These are phyloP conservation scores for Alternaria atra DNA, from an alignment of 2,329 filamentous ascomycete species.

Conservation along the genomic window DNA sequence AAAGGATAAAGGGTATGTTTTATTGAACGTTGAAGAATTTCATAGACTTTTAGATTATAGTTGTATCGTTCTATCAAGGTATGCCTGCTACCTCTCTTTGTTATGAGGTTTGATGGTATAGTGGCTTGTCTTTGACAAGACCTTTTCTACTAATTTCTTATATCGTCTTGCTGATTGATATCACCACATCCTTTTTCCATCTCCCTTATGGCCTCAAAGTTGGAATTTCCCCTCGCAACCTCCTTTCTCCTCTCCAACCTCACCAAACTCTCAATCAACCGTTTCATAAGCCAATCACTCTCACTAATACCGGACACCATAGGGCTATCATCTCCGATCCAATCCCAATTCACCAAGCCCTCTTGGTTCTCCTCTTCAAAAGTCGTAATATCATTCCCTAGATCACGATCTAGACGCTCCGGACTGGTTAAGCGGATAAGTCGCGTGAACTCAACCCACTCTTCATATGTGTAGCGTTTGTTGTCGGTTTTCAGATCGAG, in stretches of 20 bases:
- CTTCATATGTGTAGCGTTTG: slow-evolving; percentile 78
- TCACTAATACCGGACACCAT: slow-evolving; percentile 71
- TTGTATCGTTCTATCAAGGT: too few species aligned
- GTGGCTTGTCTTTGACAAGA: too few species aligned
- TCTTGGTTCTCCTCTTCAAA: slow-evolving; percentile 67
- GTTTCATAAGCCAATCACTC: slow-evolving; percentile 72
- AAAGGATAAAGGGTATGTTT: background rate
- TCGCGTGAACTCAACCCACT: slow-evolving; percentile 86
- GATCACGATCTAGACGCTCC: slow-evolving; percentile 19
- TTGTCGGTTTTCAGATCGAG: slow-evolving; percentile 67
- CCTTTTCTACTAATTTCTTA: background rate
- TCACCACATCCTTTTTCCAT: slow-evolving; percentile 5
- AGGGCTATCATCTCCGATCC: slow-evolving; percentile 74
- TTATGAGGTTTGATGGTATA: too few species aligned
- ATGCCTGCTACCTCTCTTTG: too few species aligned
- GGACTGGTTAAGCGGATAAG: slow-evolving; percentile 68
- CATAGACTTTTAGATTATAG: too few species aligned
- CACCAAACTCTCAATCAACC: slow-evolving; percentile 70
- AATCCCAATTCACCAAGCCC: slow-evolving; percentile 73
- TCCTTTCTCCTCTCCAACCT: slow-evolving; percentile 42
- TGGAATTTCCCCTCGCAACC: slow-evolving; percentile 2
- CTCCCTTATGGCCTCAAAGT: slow-evolving; percentile 5
- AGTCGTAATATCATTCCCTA: slow-evolving; percentile 12
- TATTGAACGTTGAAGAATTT: too few species aligned
- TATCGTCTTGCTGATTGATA: background rate